Evolutionary conservation across 176 grass and related monocot species (phyloP).

Genomic region (Rhipidocladum racemiflorum): DNA sequence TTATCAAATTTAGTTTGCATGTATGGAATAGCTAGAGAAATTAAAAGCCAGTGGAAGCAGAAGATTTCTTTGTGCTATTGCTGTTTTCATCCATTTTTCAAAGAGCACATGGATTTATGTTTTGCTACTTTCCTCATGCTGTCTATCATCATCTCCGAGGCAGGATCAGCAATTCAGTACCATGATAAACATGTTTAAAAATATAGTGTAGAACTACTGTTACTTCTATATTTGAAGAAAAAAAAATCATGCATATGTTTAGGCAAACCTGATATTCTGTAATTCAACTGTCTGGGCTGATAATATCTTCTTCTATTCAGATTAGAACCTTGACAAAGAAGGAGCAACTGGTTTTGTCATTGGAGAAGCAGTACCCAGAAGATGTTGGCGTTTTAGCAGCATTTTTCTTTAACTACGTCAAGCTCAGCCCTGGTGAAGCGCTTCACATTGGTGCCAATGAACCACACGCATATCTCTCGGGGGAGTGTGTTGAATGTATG

Average conservation of each 20-base stretch:
- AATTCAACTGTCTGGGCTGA: neutral
- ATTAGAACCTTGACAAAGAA: slow-evolving; percentile 67
- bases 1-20: neutral
- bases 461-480: slow-evolving; percentile 85
- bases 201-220: neutral
- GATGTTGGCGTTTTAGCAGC: slow-evolving; percentile 78
- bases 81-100: neutral
- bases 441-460: slow-evolving; percentile 78
- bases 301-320: slow-evolving; percentile 33
- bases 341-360: slow-evolving; percentile 65
- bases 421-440: slow-evolving; percentile 76
- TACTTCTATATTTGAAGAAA: neutral
- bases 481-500: slow-evolving; percentile 93
- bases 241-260: neutral
- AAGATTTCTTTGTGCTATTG: neutral
- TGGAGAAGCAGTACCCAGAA: slow-evolving; percentile 78
- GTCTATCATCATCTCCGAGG: neutral
- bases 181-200: neutral
- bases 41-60: neutral
- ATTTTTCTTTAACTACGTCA: slow-evolving; percentile 85
- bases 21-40: neutral
- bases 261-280: neutral
- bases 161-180: neutral
- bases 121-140: neutral
- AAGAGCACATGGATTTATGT: neutral